Evolutionary conservation across 2,329 filamentous ascomycete genomes (phyloP), one percentile per base, ranked within the genome.

Genomic region (Colletotrichum viniferum): DNA sequence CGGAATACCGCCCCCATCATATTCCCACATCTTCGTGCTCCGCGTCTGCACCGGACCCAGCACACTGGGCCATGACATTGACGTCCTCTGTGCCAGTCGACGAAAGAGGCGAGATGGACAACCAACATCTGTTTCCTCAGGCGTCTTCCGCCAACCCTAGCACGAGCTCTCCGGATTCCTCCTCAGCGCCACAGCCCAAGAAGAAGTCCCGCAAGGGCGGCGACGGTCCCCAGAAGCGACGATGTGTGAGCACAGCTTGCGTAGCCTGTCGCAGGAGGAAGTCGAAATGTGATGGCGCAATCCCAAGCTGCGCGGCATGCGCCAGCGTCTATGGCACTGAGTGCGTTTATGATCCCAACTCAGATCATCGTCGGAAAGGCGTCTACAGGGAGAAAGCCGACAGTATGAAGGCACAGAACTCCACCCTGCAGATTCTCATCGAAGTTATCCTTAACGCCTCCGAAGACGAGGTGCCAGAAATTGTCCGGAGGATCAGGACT

Each of bases 381-480:
- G 97, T 98, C 64, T 98, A 98, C 84, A 96, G 96, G 81, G 96
- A 98, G 85, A 97, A 98, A 84, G 92, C 94, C 28, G 96, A 98
- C 83, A 95, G 92, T 81, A 90, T 96, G 83, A 97, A 97, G 86
- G 96, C 96, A 26, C 92, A 92, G 77, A 95, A 93, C 81, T 95
- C 95, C 43, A 98, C 96, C 2, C 87, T 98, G 71, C 95, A 98
- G 83, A 96, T 96, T n/a, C 88, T 98, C 48, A 92, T 98, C 77
- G 95, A 98, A 81, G 96, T 96, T 63, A 95, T 99, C 66, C 88
- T 98, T 66, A 98, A 98, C 83, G 96, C 95, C 61, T 90, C 94
- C 24, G 96, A 98, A 82, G 95, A 98, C 7, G 94, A 97, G 73
- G 96, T 97, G 5, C 89, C 93, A 52, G 92, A 90, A 9, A 89